Conservation (phyloP, 208 protist genomes). For the Trypanosoma caninum region DNA sequence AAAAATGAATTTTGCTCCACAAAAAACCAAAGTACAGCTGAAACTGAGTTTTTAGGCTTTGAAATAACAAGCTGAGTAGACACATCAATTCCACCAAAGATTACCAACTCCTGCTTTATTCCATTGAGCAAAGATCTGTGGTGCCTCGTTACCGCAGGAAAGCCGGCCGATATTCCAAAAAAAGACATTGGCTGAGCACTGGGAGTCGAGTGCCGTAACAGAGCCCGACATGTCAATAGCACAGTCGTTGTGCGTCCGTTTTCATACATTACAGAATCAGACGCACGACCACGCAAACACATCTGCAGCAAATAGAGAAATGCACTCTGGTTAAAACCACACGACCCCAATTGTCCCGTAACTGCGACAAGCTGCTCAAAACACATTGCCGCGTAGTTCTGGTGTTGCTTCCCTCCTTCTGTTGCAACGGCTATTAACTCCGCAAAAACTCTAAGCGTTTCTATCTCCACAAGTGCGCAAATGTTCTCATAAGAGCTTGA, state of each 20-base stretch:
- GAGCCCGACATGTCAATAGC: background rate
- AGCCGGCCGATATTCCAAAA: conserved; percentile 15
- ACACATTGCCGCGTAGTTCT: conserved; percentile 5
- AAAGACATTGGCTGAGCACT: conserved; percentile 20
- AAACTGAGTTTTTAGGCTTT: conserved; percentile 16
- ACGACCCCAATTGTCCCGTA: conserved; percentile 5
- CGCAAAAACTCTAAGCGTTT: conserved; percentile 2
- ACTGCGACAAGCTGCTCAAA: conserved; percentile 11
- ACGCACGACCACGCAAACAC: conserved; percentile 11
- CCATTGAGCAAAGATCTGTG: background rate
- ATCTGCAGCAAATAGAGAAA: conserved; percentile 17
- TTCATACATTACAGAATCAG: conserved; percentile 14
- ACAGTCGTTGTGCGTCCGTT: background rate
- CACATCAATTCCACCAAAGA: conserved; percentile 20
- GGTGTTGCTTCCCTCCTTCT: background rate
- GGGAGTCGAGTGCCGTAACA: conserved; percentile 13
- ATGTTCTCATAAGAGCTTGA: conserved; percentile 24
- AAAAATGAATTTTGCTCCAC: conserved; percentile 7
- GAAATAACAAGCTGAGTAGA: conserved; percentile 6
- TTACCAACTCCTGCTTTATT: background rate
- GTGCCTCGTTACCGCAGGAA: background rate
- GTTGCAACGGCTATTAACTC: conserved; percentile 11
- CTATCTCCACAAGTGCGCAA: conserved; percentile 13
- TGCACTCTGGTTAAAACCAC: conserved; percentile 8
- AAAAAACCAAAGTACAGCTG: conserved; percentile 24